Evolutionary conservation across 163 green algal genomes (phyloP).

Genomic region (Scenedesmus sp.): DNA sequence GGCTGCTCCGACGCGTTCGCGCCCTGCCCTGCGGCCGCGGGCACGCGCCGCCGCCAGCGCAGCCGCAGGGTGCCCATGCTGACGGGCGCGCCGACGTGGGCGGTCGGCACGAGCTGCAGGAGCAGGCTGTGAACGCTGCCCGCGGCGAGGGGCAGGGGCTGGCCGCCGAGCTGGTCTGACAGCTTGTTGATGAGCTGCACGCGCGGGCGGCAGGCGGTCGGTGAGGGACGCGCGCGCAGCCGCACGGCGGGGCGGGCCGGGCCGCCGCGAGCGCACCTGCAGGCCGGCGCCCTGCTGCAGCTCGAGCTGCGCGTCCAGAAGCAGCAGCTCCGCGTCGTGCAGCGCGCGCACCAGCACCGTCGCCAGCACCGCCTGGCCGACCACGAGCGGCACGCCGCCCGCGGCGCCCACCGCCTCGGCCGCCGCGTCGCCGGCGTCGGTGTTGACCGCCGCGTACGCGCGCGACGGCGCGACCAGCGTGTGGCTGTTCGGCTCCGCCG

Average conservation of each 20-base stretch:
- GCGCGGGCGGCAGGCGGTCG: no score
- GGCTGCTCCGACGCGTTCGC: background rate
- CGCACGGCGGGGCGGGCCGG: no score
- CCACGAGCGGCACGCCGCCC: slow-evolving; percentile 5
- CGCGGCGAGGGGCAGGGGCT: background rate
- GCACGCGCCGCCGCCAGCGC: slow-evolving; percentile 24
- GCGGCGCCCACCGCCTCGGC: no score
- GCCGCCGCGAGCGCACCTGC: no score
- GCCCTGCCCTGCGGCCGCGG: slow-evolving; percentile 1
- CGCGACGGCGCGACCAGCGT: slow-evolving; percentile 2
- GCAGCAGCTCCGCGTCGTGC: slow-evolving; percentile 29
- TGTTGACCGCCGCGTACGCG: background rate
- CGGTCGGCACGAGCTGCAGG: slow-evolving; percentile 36
- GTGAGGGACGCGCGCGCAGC: no score
- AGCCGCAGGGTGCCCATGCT: slow-evolving; percentile 37
- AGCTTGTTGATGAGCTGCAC: slow-evolving; percentile 45
- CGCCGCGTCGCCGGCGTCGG: background rate
- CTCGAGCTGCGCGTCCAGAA: slow-evolving; percentile 40
- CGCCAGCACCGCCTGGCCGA: slow-evolving; percentile 31
- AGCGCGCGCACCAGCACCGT: slow-evolving; percentile 26
- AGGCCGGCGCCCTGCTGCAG: slow-evolving; percentile 17
- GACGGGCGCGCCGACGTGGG: background rate
- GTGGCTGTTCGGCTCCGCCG: slow-evolving; percentile 3
- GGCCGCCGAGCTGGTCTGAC: slow-evolving; percentile 18
- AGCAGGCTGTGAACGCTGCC: slow-evolving; percentile 40